Evolutionary conservation across 768 basidiomycete species (phyloP).

Genomic region (Amyloporia xantha): DNA sequence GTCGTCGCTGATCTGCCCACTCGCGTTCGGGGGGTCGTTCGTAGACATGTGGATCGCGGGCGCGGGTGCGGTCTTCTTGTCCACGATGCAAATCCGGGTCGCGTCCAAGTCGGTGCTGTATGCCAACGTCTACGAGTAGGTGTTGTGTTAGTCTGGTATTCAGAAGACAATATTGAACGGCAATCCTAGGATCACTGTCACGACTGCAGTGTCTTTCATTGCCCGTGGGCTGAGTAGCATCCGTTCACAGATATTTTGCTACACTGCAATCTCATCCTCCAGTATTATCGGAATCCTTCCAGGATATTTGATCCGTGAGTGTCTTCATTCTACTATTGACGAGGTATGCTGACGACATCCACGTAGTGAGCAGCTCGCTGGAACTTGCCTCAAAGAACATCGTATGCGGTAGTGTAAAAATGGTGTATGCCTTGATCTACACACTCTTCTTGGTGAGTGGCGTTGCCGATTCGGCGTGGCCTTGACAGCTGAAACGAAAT

Average conservation of each 20-base stretch:
- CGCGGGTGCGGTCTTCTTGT: conserved; percentile 56
- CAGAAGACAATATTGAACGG: conserved; percentile 2
- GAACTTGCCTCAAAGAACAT: conserved; percentile 85
- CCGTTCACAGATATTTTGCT: conserved; percentile 71
- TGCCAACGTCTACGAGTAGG: conserved; percentile 89
- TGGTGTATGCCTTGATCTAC: conserved; percentile 87
- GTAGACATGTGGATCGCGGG: conserved; percentile 85
- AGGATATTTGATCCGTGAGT: conserved; percentile 76
- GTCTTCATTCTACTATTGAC: conserved; percentile 6
- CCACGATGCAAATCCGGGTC: conserved; percentile 64
- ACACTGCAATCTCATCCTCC: conserved; percentile 84
- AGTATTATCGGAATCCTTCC: conserved; percentile 86
- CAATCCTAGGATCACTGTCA: conserved; percentile 65
- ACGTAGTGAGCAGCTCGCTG: conserved; percentile 68
- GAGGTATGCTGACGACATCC: background rate
- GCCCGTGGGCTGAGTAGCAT: conserved; percentile 82
- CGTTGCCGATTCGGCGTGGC: background rate
- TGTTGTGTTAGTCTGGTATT: conserved; percentile 9
- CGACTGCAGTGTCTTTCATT: conserved; percentile 72
- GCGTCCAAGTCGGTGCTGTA: conserved; percentile 75
- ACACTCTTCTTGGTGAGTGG: conserved; percentile 54
- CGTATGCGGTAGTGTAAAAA: conserved; percentile 76
- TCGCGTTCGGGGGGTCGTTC: conserved; percentile 81
- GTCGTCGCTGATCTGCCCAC: conserved; percentile 73
- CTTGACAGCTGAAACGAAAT: background rate